A percentile compares a stretch with the other conserved stretches of the same genome.
These are phyloP conservation scores for Serpula lacrymans DNA, from an alignment of 768 basidiomycete genomes.

Conservation along the genomic window DNA sequence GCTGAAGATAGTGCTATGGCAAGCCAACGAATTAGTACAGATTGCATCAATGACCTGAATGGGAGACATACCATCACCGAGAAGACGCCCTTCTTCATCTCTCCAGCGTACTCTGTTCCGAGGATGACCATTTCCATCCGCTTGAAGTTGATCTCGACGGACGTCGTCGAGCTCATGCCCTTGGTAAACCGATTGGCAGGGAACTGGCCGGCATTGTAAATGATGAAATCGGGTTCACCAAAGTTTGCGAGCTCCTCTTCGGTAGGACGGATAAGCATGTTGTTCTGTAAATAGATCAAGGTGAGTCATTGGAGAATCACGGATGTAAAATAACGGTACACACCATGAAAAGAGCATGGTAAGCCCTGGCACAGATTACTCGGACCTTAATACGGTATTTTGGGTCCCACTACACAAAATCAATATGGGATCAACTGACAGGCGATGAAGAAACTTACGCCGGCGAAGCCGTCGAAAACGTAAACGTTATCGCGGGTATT, in stretches of 20 bases:
- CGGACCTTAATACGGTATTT: slow-evolving; percentile 99
- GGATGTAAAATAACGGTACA: slow-evolving; percentile 29
- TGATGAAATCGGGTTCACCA: slow-evolving; percentile 98
- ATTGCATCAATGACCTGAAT: background rate
- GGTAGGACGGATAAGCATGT: slow-evolving; percentile 99
- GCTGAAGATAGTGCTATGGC: slow-evolving; percentile 89
- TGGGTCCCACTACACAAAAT: slow-evolving; percentile 80
- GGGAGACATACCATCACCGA: slow-evolving; percentile 79
- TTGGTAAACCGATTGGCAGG: slow-evolving; percentile 99
- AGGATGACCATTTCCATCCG: slow-evolving; percentile 99
- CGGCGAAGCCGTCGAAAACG: slow-evolving; percentile 94
- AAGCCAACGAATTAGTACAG: background rate
- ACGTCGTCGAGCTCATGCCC: slow-evolving; percentile 99
- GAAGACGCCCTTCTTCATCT: slow-evolving; percentile 99
- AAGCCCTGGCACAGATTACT: slow-evolving; percentile 96
- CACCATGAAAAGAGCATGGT: slow-evolving; percentile 98
- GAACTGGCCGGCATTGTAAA: slow-evolving; percentile 99
- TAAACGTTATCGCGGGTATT: slow-evolving; percentile 99
- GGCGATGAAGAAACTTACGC: slow-evolving; percentile 44
- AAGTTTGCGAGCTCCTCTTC: slow-evolving; percentile 91
- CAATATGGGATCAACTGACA: background rate
- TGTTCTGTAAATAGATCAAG: slow-evolving; percentile 62
- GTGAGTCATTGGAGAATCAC: slow-evolving; percentile 5
- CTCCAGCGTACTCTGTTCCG: slow-evolving; percentile 95
- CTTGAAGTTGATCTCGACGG: slow-evolving; percentile 99